Base-by-base conservation (phyloP, 768 basidiomycete genomes). In the Psilocybe subaeruginosa region DNA sequence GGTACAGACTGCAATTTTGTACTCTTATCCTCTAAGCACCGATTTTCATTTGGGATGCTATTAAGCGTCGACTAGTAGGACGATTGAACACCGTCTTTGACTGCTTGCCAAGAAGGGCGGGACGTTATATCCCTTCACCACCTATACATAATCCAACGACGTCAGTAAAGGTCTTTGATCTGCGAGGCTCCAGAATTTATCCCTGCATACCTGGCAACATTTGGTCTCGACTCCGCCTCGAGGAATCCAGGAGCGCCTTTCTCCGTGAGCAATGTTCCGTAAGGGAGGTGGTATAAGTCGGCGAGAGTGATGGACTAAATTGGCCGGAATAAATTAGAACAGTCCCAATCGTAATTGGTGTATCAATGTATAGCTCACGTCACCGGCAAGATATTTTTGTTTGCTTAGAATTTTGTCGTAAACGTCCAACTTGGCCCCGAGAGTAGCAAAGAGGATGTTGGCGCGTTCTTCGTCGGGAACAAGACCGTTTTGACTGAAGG, bases 401-500 rank as follows among this genome's bases (percentile, higher is more conserved):
- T 82, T 86, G 9, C 72, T 69, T 4, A 89, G 76, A 45, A 89
- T 83, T 27, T 64, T 66, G 9, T 89, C 80, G 63, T 88, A 88
- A 2, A 67, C 82, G 16, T 82, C 77, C 5, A 89, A 75, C 43
- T 78, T 82, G 2, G 60, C 65, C 1, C 69, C 73, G 31, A 83
- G 70, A 14, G 62, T 60, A 4, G 59, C 65, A 31, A 79, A 65
- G 2, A 63, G 65, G 31, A 73, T 68, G 2, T 77, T 70, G 17
- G 70, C 71, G 3, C 50, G 60, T 9, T 64, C 76, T 64, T 62
- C 2, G 29, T 76, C 68, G 11, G 71, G 29, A 9, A 48, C 54
- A n/a, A 47, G 17, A 4, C 63, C 66, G n/a, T 23, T 23, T 23
- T 23, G 23, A 23, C 23, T 23, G 23, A 23, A 23, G 23, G 23